Conservation (phyloP, 1,284 basidiomycete species). For the Rhodofomes roseus region DNA sequence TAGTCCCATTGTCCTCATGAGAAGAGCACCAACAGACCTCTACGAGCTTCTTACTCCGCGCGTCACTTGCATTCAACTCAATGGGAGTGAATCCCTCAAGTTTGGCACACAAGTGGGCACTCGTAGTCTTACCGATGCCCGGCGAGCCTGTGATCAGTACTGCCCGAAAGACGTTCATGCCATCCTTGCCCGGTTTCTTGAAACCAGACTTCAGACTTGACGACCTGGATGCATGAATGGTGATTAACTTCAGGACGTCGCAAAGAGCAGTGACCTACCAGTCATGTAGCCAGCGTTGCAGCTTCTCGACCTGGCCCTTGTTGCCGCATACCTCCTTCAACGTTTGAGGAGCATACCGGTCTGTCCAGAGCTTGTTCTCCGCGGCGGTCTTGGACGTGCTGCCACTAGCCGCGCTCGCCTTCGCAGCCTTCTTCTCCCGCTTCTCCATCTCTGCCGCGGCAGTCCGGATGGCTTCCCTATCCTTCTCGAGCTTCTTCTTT, state of each 20-base stretch:
- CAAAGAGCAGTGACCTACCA: conserved; percentile 55
- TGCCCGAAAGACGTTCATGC: conserved; percentile 84
- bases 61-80: conserved; percentile 95
- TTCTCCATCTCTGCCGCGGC: conserved; percentile 77
- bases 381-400: conserved; percentile 33
- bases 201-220: conserved; percentile 71
- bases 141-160: conserved; percentile 91
- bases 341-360: conserved; percentile 86
- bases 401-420: conserved; percentile 21
- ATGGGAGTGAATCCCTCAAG: conserved; percentile 88
- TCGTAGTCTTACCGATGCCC: conserved; percentile 97
- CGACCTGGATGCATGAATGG: conserved; percentile 49
- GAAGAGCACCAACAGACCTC: conserved; percentile 50
- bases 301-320: conserved; percentile 86
- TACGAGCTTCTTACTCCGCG: conserved; percentile 93
- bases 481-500: conserved; percentile 79
- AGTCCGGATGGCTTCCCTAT: conserved; percentile 69
- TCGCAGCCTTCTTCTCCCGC: conserved; percentile 53
- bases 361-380: conserved; percentile 86
- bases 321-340: conserved; percentile 96
- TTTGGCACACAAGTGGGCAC: conserved; percentile 90
- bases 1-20: neutral
- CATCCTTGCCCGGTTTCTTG: conserved; percentile 93
- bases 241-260: neutral
- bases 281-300: conserved; percentile 82